Base-by-base conservation (phyloP, 495 filamentous ascomycete genomes). In the Penicillium ochrochloron region DNA sequence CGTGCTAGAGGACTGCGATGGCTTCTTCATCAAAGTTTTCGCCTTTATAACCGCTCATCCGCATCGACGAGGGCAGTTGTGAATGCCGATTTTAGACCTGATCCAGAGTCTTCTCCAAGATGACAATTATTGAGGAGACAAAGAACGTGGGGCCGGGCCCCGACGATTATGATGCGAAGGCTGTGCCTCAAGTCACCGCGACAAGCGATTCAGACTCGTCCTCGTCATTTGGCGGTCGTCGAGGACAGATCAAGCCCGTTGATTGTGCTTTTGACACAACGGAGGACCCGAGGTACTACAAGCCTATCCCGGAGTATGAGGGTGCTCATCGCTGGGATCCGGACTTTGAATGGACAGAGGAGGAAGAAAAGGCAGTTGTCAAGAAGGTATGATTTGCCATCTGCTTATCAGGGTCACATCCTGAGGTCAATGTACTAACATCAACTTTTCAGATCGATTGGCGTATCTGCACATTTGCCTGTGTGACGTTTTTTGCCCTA, bases 401-500 rank as follows among this genome's bases (percentile, higher is more conserved):
- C 25, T 27, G 25, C 25, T 27, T 27, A 27, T 27, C 25, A 27
- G 25, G 25, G 25, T 27, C 25, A 27, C 25, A 27, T 4, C 25
- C 25, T 4, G 25, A 27, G 25, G 4, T 10, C 2, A 33, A 21
- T 9, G 57, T 35, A n/a, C 15, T 48, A 29, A 54, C 4, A 8
- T 29, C n/a, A 14, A 14, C 15, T 10, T 51, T 34, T 27, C 64
- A 78, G 84, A 84, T 88, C 58, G 86, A 89, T 58, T 70, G 75
- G 51, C 76, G 82, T 15, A 77, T 93, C 11, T 87, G 85, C 60
- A 78, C 82, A 31, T 88, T 88, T 78, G 86, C 86, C 6, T 93
- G 90, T 66, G 70, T 92, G 29, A 94, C 91, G 75, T 94, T 95
- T 74, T 93, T 94, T 59, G 90, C 90, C 0, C 83, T 96, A 31